Percentiles rank a stretch among this genome's conserved stretches.
Conservation (phyloP, 192 early-diverging fungal species). For the Rhizoclosmatium sp. region DNA sequence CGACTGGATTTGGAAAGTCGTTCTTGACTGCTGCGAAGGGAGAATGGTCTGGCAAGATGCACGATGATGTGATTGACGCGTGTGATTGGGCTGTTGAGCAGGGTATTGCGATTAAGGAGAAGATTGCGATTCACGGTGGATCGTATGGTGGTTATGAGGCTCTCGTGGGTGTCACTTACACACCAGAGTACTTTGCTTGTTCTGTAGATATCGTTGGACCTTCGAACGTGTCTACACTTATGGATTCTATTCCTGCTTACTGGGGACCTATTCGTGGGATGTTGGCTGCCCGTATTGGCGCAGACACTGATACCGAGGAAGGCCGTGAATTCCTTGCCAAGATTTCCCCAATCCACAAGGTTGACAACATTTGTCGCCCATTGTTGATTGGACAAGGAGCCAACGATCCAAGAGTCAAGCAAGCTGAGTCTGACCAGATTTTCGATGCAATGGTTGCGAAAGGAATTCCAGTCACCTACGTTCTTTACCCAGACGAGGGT, state of each 20-base stretch:
- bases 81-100: constrained; percentile 47
- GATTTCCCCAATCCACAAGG: constrained; percentile 41
- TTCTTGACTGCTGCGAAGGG: constrained; percentile 36
- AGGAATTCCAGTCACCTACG: constrained; percentile 43
- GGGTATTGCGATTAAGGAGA: constrained; percentile 41
- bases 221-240: constrained; percentile 45
- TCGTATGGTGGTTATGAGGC: constrained; percentile 51
- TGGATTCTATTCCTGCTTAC: constrained; percentile 44
- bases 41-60: constrained; percentile 50
- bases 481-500: constrained; percentile 51
- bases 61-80: constrained; percentile 48
- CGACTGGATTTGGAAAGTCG: constrained; percentile 44
- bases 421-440: constrained; percentile 54
- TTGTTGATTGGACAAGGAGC: constrained; percentile 51
- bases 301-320: constrained; percentile 39
- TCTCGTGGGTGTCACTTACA: constrained; percentile 52
- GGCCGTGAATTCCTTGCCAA: constrained; percentile 37
- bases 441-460: constrained; percentile 43
- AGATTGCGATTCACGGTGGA: constrained; percentile 51
- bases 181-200: constrained; percentile 51
- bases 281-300: constrained; percentile 42
- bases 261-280: constrained; percentile 35
- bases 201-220: constrained; percentile 53
- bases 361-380: constrained; percentile 48
- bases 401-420: constrained; percentile 55